Evolutionary conservation across 495 filamentous ascomycete genomes (phyloP).

Genomic region (Trichoderma asperelloides): DNA sequence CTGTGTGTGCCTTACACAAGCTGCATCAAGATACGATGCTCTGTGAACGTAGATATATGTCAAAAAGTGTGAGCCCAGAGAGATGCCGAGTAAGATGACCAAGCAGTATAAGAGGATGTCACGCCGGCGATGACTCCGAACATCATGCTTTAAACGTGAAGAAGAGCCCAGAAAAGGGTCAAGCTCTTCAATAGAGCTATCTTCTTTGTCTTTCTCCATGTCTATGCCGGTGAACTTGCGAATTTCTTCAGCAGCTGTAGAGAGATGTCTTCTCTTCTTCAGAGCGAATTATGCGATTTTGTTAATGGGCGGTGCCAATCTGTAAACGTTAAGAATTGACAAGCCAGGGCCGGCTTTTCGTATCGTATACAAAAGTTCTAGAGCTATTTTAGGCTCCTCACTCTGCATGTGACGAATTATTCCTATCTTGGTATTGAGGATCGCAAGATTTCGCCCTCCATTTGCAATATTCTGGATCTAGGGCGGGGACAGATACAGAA

Average conservation of each 20-base stretch:
- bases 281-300: background rate
- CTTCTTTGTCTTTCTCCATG: background rate
- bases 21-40: background rate
- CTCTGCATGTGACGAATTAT: no score
- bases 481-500: no score
- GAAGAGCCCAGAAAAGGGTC: background rate
- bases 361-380: no score
- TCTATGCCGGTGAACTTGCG: background rate
- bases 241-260: background rate
- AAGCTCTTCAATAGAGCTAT: background rate
- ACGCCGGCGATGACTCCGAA: background rate
- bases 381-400: no score
- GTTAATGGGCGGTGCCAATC: background rate
- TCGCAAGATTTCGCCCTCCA: no score
- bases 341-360: no score
- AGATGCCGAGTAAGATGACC: background rate
- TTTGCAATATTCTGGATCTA: no score
- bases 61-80: background rate
- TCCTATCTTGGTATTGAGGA: no score
- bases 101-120: background rate
- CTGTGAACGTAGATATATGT: background rate
- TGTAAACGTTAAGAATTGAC: no score
- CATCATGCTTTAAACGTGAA: background rate
- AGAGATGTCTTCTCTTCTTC: background rate
- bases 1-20: background rate